Evolutionary conservation across 805 yeast species (phyloP).

Genomic region (Candida gorgasii): DNA sequence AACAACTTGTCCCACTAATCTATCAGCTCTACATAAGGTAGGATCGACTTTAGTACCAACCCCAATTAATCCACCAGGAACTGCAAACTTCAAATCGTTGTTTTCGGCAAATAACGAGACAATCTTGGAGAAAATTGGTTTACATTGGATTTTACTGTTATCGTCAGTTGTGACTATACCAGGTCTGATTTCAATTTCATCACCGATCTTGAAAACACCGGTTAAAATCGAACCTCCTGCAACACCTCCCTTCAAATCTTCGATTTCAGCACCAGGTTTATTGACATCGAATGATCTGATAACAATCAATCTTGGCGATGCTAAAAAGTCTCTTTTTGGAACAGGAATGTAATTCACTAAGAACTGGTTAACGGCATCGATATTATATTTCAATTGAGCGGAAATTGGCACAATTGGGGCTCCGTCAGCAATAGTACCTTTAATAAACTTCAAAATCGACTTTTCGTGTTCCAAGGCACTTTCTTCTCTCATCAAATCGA

Average conservation of each 20-base stretch:
- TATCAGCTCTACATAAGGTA: constrained; percentile 97
- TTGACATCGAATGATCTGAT: constrained; percentile 98
- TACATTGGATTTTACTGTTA: constrained; percentile 84
- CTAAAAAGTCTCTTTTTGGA: constrained; percentile 91
- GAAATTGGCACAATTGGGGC: constrained; percentile 99
- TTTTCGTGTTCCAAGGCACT: constrained; percentile 94
- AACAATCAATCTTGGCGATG: constrained; percentile 92
- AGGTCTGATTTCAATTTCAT: constrained; percentile 98
- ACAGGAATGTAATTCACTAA: constrained; percentile 95
- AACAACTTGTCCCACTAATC: constrained; percentile 98
- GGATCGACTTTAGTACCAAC: constrained; percentile 99
- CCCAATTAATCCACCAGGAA: constrained; percentile 99
- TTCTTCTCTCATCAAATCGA: constrained; percentile 97
- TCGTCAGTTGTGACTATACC: constrained; percentile 98
- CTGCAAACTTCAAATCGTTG: constrained; percentile 96
- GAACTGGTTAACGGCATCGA: constrained; percentile 97
- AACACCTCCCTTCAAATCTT: constrained; percentile 98
- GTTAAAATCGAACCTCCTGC: constrained; percentile 98
- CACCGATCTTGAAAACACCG: constrained; percentile 97
- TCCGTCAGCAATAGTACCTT: constrained; percentile 98
- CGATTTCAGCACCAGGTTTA: constrained; percentile 97
- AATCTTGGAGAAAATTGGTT: constrained; percentile 91
- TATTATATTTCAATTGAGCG: constrained; percentile 97
- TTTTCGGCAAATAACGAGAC: constrained; percentile 96
- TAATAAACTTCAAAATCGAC: constrained; percentile 85